A percentile compares a stretch with the other conserved stretches of the same genome.
Conservation (phyloP, 169 alveolate species). For the Plasmodium sp. region DNA sequence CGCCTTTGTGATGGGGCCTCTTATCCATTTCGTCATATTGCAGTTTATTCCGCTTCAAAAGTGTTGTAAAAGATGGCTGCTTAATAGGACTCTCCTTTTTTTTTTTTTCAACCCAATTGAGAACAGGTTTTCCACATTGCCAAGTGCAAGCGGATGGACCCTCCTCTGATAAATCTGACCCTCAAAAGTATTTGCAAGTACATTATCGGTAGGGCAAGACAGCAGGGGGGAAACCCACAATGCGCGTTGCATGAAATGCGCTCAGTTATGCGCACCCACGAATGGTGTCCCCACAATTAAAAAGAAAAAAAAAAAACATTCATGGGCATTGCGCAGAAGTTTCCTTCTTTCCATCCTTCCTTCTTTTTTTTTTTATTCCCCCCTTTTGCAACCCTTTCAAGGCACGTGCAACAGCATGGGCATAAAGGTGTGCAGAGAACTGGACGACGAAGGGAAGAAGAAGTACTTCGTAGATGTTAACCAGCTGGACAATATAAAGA, state of each 20-base stretch:
- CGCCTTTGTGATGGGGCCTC: not conserved
- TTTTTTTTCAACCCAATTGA: not conserved
- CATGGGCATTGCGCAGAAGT: not conserved
- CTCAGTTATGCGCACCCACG: not conserved
- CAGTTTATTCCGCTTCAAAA: not conserved
- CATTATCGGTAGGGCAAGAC: slow-evolving; percentile 76
- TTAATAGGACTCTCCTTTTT: not conserved
- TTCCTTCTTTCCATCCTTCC: not conserved
- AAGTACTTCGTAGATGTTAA: slow-evolving; percentile 86
- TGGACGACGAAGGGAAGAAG: slow-evolving; percentile 85
- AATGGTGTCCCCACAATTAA: not conserved
- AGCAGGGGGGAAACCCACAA: slow-evolving; percentile 32
- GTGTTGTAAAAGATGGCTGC: not conserved
- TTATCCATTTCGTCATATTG: not conserved
- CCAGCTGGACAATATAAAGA: slow-evolving; percentile 84
- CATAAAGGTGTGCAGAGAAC: slow-evolving; percentile 81
- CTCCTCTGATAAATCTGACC: slow-evolving; percentile 85
- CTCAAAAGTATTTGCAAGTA: slow-evolving; percentile 77
- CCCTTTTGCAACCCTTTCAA: not conserved
- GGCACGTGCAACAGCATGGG: slow-evolving; percentile 88
- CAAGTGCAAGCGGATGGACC: slow-evolving; percentile 89
- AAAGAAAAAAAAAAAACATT: not conserved
- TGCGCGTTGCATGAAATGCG: not conserved
- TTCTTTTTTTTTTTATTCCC: not conserved
- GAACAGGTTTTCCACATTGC: slow-evolving; percentile 90